Evolutionary conservation across 2,329 filamentous ascomycete species (phyloP).

Genomic region (Pseudogymnoascus sp.): DNA sequence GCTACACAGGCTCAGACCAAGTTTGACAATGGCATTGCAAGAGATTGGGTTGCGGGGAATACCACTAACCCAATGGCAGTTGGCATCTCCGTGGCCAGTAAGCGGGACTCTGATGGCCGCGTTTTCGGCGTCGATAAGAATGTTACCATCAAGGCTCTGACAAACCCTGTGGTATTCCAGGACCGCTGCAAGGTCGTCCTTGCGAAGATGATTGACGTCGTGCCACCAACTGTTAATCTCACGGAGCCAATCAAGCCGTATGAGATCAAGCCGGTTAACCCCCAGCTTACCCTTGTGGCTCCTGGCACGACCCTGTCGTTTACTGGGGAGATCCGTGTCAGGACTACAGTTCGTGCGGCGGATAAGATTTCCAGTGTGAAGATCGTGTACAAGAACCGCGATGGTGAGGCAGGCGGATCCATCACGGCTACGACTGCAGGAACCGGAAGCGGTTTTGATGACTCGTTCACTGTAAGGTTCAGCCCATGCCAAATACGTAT

Average conservation of each 20-base stretch:
- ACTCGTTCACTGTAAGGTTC: slow-evolving; percentile 47
- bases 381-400: slow-evolving; percentile 49
- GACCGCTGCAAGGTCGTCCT: slow-evolving; percentile 43
- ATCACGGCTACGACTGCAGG: slow-evolving; percentile 41
- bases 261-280: slow-evolving; percentile 49
- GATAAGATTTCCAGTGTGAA: slow-evolving; percentile 40
- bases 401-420: slow-evolving; percentile 40
- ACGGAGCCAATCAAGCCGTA: slow-evolving; percentile 48
- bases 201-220: slow-evolving; percentile 55
- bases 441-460: slow-evolving; percentile 49
- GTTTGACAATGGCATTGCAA: slow-evolving; percentile 51
- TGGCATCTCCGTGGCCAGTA: slow-evolving; percentile 38
- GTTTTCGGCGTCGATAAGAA: slow-evolving; percentile 51
- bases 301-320: slow-evolving; percentile 43
- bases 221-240: slow-evolving; percentile 44
- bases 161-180: slow-evolving; percentile 38
- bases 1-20: slow-evolving; percentile 32
- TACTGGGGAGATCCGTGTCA: slow-evolving; percentile 49
- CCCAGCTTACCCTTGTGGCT: slow-evolving; percentile 46
- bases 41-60: slow-evolving; percentile 47
- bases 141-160: slow-evolving; percentile 44
- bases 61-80: slow-evolving; percentile 49
- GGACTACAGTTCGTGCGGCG: slow-evolving; percentile 40
- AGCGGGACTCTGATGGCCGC: slow-evolving; percentile 46
- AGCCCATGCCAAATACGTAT: slow-evolving; percentile 33